These are phyloP conservation scores for Neonectria sp. DNA, from an alignment of 2,329 filamentous ascomycete species.

Conservation along the genomic window DNA sequence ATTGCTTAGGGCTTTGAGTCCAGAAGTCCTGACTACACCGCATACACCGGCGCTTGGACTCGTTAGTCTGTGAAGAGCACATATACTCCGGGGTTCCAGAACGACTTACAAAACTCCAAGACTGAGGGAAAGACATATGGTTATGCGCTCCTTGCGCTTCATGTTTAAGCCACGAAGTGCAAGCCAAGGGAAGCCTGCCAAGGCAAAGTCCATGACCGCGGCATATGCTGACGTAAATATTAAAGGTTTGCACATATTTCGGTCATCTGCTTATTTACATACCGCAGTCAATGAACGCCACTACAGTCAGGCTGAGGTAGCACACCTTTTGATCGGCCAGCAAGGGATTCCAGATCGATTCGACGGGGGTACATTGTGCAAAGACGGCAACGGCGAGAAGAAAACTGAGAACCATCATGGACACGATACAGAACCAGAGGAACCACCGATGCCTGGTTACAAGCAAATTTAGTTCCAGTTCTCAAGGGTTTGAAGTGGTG, in stretches of 20 bases:
- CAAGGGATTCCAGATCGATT: slow-evolving; percentile 27
- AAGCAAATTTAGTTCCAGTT: background rate
- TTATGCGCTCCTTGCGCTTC: slow-evolving; percentile 33
- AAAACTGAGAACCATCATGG: slow-evolving; percentile 26
- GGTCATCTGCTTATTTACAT: background rate
- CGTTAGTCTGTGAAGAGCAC: background rate
- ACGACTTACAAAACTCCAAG: slow-evolving; percentile 30
- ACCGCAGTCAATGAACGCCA: slow-evolving; percentile 30
- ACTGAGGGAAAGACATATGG: slow-evolving; percentile 29
- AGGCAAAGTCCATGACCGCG: slow-evolving; percentile 26
- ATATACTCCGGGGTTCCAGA: background rate
- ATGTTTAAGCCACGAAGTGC: slow-evolving; percentile 30
- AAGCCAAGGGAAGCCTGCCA: slow-evolving; percentile 31
- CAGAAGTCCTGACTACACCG: slow-evolving; percentile 27
- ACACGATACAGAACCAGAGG: slow-evolving; percentile 32
- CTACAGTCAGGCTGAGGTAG: slow-evolving; percentile 23
- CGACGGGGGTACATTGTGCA: slow-evolving; percentile 28
- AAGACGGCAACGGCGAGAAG: slow-evolving; percentile 26
- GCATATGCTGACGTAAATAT: slow-evolving; percentile 19
- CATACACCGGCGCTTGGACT: slow-evolving; percentile 24
- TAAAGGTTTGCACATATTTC: background rate
- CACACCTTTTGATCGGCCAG: slow-evolving; percentile 25
- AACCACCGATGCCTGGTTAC: slow-evolving; percentile 25
- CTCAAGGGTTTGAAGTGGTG: background rate
- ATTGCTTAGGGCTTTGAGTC: slow-evolving; percentile 27